These are phyloP conservation scores for Blastomyces silverae DNA, from an alignment of 2,329 filamentous ascomycete genomes.

Conservation along the genomic window DNA sequence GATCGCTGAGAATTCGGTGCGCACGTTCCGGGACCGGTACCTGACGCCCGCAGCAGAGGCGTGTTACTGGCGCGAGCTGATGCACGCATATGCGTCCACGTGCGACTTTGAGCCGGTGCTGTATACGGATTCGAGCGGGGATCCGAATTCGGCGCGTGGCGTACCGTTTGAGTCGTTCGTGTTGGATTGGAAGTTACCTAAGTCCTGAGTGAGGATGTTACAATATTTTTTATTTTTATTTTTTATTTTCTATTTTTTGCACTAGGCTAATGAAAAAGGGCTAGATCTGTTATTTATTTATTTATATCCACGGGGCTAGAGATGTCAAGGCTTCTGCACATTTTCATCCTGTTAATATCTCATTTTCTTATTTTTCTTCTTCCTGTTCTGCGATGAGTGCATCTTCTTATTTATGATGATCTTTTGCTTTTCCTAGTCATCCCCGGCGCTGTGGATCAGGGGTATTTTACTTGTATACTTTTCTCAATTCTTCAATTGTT, in stretches of 20 bases:
- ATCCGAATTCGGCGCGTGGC: slow-evolving; percentile 29
- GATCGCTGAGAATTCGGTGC: slow-evolving; percentile 47
- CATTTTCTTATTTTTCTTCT: too few relatives aligned
- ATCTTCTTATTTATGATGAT: too few relatives aligned
- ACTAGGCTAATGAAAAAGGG: too few relatives aligned
- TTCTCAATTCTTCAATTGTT: background rate
- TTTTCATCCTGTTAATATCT: too few relatives aligned
- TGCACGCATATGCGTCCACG: slow-evolving; percentile 34
- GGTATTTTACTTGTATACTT: background rate
- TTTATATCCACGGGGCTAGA: too few relatives aligned
- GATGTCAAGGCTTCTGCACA: background rate
- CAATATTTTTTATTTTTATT: background rate
- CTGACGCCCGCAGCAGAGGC: slow-evolving; percentile 50
- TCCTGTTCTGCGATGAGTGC: too few relatives aligned
- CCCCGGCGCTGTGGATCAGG: too few relatives aligned
- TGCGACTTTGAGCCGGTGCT: slow-evolving; percentile 40
- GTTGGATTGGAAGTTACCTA: slow-evolving; percentile 20
- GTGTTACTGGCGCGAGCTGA: slow-evolving; percentile 50
- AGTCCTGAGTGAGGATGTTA: background rate
- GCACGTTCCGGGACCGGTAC: slow-evolving; percentile 48
- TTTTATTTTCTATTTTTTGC: background rate
- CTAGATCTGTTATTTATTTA: too few relatives aligned
- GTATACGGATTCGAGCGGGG: slow-evolving; percentile 29
- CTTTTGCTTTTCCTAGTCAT: background rate
- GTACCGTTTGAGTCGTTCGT: slow-evolving; percentile 40